phyloP scores from a whole-genome alignment of 176 grass and related monocot species.

The Rhynchospora pubera region DNA sequence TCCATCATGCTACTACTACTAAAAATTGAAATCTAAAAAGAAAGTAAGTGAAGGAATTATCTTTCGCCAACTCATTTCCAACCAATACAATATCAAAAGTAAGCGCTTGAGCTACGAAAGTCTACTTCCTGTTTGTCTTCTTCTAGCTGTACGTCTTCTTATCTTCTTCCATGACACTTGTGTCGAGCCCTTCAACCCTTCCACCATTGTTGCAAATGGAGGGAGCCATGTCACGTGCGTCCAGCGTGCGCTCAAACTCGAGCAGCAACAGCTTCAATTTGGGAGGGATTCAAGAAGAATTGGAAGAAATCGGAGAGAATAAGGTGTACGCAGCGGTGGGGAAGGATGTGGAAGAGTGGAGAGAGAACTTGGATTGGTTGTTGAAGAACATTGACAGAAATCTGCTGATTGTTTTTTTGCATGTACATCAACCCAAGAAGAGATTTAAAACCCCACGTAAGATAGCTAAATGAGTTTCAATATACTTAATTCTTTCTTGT shows the following conservation, averaged over 20 bases:
- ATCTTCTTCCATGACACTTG: slow-evolving; percentile 26
- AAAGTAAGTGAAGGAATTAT: neutral
- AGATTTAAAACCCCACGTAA: slow-evolving; percentile 27
- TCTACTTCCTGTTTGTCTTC: neutral
- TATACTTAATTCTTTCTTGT: no score
- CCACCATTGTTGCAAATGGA: neutral
- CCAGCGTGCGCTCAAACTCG: neutral
- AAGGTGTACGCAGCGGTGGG: slow-evolving; percentile 39
- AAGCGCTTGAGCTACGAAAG: neutral
- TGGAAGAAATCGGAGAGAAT: neutral
- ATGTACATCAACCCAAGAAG: slow-evolving; percentile 61
- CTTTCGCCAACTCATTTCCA: neutral
- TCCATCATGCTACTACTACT: neutral
- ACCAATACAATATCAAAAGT: neutral
- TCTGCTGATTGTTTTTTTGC: slow-evolving; percentile 38
- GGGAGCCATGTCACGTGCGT: slow-evolving; percentile 12
- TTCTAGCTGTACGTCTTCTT: neutral
- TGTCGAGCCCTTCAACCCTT: slow-evolving; percentile 4
- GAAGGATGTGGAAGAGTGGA: slow-evolving; percentile 36
- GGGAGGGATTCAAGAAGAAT: slow-evolving; percentile 35
- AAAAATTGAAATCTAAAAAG: neutral
- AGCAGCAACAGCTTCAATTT: slow-evolving; percentile 8
- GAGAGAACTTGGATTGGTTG: slow-evolving; percentile 27
- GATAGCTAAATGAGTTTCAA: no score
- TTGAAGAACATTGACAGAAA: neutral